These are phyloP conservation scores for Fusarium palustre DNA, from an alignment of 2,329 filamentous ascomycete species.

Conservation along the genomic window DNA sequence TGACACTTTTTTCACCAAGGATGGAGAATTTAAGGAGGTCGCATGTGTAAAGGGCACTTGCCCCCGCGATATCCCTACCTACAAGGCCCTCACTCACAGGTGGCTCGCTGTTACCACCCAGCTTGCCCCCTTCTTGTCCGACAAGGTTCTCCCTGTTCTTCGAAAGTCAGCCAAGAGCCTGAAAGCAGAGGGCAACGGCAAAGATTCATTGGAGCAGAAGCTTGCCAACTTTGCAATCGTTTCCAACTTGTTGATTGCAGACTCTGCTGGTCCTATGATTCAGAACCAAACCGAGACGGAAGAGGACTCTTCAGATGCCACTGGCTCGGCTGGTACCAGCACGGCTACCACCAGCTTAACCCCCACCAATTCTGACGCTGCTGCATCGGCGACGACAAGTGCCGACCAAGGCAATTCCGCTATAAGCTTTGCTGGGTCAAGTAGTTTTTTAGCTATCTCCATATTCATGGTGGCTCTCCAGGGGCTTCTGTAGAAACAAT, in stretches of 20 bases:
- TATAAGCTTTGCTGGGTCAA: neutral
- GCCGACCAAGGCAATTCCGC: neutral
- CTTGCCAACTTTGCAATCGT: constrained; percentile 7
- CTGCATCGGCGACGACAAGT: neutral
- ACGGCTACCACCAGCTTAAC: neutral
- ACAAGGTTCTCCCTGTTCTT: constrained; percentile 69
- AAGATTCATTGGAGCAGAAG: constrained; percentile 13
- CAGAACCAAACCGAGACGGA: neutral
- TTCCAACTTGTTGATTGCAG: constrained; percentile 17
- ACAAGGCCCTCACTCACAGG: constrained; percentile 76
- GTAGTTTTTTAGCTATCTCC: neutral
- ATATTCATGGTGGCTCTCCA: neutral
- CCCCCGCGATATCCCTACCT: constrained; percentile 76
- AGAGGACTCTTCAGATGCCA: neutral
- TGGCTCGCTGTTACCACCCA: constrained; percentile 72
- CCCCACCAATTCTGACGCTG: neutral
- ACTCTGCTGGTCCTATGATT: constrained; percentile 1
- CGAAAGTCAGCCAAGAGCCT: constrained; percentile 55
- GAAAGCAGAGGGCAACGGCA: neutral
- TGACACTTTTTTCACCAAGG: constrained; percentile 61
- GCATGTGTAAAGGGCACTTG: constrained; percentile 73
- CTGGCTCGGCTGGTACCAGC: neutral
- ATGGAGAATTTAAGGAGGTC: constrained; percentile 70
- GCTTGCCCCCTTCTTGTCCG: constrained; percentile 68
- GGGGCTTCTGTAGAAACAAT: neutral